Evolutionary conservation across 2,329 filamentous ascomycete species (phyloP), one percentile per base, ranked within the genome.

Genomic region (Sclerotinia glacialis): DNA sequence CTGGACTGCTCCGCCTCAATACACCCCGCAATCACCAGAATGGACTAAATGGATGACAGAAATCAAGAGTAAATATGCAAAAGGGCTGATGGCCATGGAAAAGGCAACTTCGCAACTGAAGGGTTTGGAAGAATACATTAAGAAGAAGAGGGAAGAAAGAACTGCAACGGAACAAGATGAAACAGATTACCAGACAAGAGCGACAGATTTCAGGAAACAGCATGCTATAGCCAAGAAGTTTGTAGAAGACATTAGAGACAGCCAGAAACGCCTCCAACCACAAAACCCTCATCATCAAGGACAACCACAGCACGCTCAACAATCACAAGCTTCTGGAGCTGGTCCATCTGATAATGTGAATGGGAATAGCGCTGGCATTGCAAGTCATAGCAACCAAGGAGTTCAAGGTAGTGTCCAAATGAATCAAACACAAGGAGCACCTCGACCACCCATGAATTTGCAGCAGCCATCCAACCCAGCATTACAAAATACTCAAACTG

Each of bases 81-180:
- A 80, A 49, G 83, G 81, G 0, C 73, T 86, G 7, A 76, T 81
- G 69, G 78, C 79, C 2, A 85, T 86, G 78, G 83, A 86, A 47
- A 76, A 70, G 12, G 77, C 78, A 3, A 79, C 80, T 14, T 72
- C 69, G n/a, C 78, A 79, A 56, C 72, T 84, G 5, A 74, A 74
- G 2, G 74, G 75, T 60, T 75, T 84, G 63, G 82, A 85, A 14
- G 76, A 76, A 55, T 69, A 77, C 3, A 74, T 80, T 26, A 80
- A 80, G 59, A 79, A 82, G 23, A 77, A 82, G 28, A 74, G 77
- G 18, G 76, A 79, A 4, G 79, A 79, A 31, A 81, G 81, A 3
- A 79, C 78, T 26, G 76, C 79, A 16, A 79, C 77, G 4, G 75
- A 81, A 1, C 83, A 85, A 2, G 83, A 86, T 61, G 72, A 80